Evolutionary conservation across 306 rosid genomes (phyloP), one percentile per base, ranked within the genome.

Genomic region (Macrotyloma uniflorum): DNA sequence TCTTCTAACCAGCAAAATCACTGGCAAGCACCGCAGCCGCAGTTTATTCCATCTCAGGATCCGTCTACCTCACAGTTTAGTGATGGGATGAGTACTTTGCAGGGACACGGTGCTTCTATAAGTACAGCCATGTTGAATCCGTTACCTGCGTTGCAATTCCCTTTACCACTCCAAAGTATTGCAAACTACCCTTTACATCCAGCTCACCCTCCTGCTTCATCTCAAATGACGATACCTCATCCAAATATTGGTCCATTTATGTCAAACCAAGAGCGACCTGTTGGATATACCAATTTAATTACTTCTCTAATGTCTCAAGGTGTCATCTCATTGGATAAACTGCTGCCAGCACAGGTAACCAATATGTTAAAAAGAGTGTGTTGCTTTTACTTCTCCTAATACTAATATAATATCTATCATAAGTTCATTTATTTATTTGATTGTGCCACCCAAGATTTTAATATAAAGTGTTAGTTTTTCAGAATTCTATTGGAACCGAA

Each of bases 291-390:
- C 82, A 86, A 87, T 75, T 88, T 94, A 80, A 78, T 89, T 72
- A 82, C 45, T 83, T 84, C 96, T 78, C 97, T 90, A 28, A 85
- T 94, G 94, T 89, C 97, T 78, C 91, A 90, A 85, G 98, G 97
- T 51, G 83, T 92, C 78, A 89, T 92, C 87, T 87, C 97, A 13
- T 83, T 89, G 86, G 47, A 75, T 63, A 88, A 85, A 59, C 88
- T 85, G 67, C 71, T 85, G 50, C 72, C 93, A 26, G 49, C 62
- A 69, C 98, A 92, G 96, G 98, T 94, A 90, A 40, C 72, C 67
- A 70, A 16, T 16, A 38, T 8, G 43, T 38, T 9, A 38, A 8
- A 9, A 8, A 38, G 43, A 38, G 43, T 42, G 47, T 2, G 5
- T 11, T 12, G 47, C 5, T 10, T 14, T 11, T 12, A 11, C 46